Conservation (phyloP, 768 basidiomycete species). For the Lactifluus echinatus region DNA sequence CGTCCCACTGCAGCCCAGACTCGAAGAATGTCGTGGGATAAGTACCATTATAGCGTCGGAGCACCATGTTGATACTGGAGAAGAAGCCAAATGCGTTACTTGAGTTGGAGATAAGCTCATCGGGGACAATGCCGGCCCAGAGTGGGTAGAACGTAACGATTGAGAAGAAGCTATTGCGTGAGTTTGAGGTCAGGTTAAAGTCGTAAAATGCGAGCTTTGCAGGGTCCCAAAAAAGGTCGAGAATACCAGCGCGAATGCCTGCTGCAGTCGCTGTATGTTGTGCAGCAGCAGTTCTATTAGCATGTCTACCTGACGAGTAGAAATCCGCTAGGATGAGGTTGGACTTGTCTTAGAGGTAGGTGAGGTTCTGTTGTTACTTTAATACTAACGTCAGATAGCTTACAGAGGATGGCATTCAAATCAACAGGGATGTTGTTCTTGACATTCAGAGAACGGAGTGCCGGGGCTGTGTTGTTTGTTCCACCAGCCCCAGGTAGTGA, state of each 20-base stretch:
- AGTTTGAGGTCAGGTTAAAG: conserved; percentile 65
- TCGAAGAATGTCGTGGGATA: conserved; percentile 71
- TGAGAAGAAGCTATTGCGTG: conserved; percentile 59
- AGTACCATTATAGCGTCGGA: conserved; percentile 84
- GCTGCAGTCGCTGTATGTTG: conserved; percentile 50
- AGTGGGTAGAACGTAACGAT: conserved; percentile 75
- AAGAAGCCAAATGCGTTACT: conserved; percentile 65
- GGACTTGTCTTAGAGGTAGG: conserved; percentile 44
- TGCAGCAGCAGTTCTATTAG: conserved; percentile 34
- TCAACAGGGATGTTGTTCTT: conserved; percentile 62
- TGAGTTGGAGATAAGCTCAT: conserved; percentile 49
- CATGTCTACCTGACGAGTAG: conserved; percentile 35
- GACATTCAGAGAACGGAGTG: conserved; percentile 64
- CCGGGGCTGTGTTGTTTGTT: conserved; percentile 37
- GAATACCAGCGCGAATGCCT: conserved; percentile 53
- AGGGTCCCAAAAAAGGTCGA: conserved; percentile 84
- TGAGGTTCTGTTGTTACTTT: neutral
- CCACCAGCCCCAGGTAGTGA: conserved; percentile 34
- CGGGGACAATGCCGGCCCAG: conserved; percentile 81
- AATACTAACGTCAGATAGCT: conserved; percentile 31
- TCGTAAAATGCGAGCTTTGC: conserved; percentile 86
- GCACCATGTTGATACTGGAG: conserved; percentile 62
- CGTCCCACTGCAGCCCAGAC: conserved; percentile 81
- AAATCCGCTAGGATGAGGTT: conserved; percentile 52
- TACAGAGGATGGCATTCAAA: conserved; percentile 80